Evolutionary conservation across 2,329 filamentous ascomycete genomes (phyloP).

Genomic region (Paracorniculantispora psalliotae): DNA sequence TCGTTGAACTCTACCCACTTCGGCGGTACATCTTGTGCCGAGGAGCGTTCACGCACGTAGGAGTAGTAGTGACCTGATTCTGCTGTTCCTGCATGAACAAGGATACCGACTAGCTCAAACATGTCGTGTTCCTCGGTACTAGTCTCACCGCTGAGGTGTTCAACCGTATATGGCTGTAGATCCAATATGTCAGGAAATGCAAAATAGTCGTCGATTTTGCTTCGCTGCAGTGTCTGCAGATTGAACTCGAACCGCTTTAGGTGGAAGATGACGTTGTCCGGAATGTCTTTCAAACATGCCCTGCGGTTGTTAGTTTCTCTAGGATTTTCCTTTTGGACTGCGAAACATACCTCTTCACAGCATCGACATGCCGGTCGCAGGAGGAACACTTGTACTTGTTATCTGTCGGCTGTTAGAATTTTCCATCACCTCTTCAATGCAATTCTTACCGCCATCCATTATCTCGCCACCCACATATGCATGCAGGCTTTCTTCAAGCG

Average conservation of each 20-base stretch:
- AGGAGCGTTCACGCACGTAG: constrained; percentile 77
- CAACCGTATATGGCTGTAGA: constrained; percentile 86
- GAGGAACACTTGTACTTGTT: constrained; percentile 97
- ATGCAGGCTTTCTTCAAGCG: constrained; percentile 78
- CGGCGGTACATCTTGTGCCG: constrained; percentile 34
- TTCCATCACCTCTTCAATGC: constrained; percentile 19
- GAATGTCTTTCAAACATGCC: constrained; percentile 85
- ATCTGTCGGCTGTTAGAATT: constrained; percentile 43
- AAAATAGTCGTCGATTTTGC: constrained; percentile 95
- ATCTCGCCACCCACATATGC: constrained; percentile 96
- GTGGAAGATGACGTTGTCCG: constrained; percentile 92
- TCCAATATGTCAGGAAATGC: constrained; percentile 79
- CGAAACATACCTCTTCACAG: constrained; percentile 68
- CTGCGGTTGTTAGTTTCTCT: constrained; percentile 36
- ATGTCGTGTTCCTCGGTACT: constrained; percentile 64
- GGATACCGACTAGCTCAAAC: constrained; percentile 90
- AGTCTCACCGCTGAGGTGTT: constrained; percentile 73
- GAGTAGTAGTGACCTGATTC: constrained; percentile 98
- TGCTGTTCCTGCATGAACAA: constrained; percentile 88
- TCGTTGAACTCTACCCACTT: constrained; percentile 95
- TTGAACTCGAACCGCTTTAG: constrained; percentile 86
- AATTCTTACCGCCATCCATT: constrained; percentile 72
- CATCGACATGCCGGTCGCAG: constrained; percentile 84
- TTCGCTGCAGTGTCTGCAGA: constrained; percentile 68
- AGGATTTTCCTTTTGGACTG: constrained; percentile 5